Evolutionary conservation across 2,329 filamentous ascomycete species (phyloP), one percentile per base, ranked within the genome.

Genomic region (Teratosphaeriaceae sp.): DNA sequence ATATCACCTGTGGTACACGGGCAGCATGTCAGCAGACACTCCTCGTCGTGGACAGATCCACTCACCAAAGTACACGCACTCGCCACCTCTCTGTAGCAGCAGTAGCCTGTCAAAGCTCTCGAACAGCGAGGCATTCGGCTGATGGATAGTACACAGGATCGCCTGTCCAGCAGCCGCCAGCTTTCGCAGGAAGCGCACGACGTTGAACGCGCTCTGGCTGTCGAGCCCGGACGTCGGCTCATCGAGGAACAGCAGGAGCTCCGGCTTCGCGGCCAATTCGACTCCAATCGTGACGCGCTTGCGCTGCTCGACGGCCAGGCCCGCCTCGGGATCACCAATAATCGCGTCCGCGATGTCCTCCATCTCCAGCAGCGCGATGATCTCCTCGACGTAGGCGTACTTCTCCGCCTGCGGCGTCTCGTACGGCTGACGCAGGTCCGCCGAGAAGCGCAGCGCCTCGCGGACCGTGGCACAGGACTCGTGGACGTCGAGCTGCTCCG

Each of bases 1-100:
- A 94, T 84, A 45, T 89, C 82, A 16, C n/a, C 87, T 87, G 56
- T 92, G 90, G 68, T 94, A 94, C n/a, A n/a, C n/a, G n/a, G n/a
- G n/a, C n/a, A n/a, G n/a, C n/a, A n/a, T n/a, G n/a, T n/a, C n/a
- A n/a, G n/a, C n/a, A n/a, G n/a, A n/a, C n/a, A n/a, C n/a, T n/a
- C n/a, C n/a, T n/a, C n/a, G n/a, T n/a, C n/a, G n/a, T n/a, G n/a
- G n/a, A n/a, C n/a, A n/a, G 39, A n/a, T n/a, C n/a, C n/a, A n/a
- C n/a, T n/a, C n/a, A n/a, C 94, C 85, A 38, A 84, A 57, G 68
- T 94, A 94, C 38, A 94, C 85, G 36, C 84, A 85, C 42, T 82
- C 76, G 3, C 88, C 88, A 46, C 88, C 88, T 30, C 78, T 75
- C 64, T 90, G 80, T 2, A 94, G 74, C 2, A 94, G 73, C 4